Base-by-base conservation (phyloP, 2,329 filamentous ascomycete species). In the Nemania bipapillata region DNA sequence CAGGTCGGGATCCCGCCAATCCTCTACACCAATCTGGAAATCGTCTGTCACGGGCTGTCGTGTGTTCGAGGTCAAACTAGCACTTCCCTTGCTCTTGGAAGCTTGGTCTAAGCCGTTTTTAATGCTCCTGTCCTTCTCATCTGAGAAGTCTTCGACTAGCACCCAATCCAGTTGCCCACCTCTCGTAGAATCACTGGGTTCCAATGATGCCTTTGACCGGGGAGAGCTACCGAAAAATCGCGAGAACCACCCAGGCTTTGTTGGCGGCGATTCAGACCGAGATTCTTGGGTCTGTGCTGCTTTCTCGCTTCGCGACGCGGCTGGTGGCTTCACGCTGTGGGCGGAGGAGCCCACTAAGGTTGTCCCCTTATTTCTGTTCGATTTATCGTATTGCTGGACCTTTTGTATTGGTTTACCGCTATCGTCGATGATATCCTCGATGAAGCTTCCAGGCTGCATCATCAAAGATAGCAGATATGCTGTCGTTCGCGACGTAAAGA, bases 401-500 rank as follows among this genome's bases (percentile, higher is more conserved):
- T 85, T 87, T 73, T 86, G 79, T 15, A 82, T 80, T 3, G 87
- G 82, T 65, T 88, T 87, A 1, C 86, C 86, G 72, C 90, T 87
- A 66, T 89, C 88, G 65, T 89, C 83, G 20, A 89, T 81, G 7
- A 85, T 83, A 66, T 89, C 86, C 70, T 90, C 87, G 54, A 89
- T 84, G 62, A 87, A 87, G 72, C 85, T 87, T 54, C 90, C 89
- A 0, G 89, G 86, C 59, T 94, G 92, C 66, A 96, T 90, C 69
- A 98, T 85, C 7, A 94, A 94, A 1, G 94, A 97, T 17, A 99
- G 86, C 15, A 99, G 85, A 79, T 97, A 95, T 0, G 96, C 96
- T 0, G 95, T 98, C 0, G 94, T 98, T 74, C 96, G 90, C 0
- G 95, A 96, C 0, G 96, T 98, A 80, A 99, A 99, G 9, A 98